Evolutionary conservation across 768 basidiomycete genomes (phyloP).

Genomic region (Naganishia randhawae): DNA sequence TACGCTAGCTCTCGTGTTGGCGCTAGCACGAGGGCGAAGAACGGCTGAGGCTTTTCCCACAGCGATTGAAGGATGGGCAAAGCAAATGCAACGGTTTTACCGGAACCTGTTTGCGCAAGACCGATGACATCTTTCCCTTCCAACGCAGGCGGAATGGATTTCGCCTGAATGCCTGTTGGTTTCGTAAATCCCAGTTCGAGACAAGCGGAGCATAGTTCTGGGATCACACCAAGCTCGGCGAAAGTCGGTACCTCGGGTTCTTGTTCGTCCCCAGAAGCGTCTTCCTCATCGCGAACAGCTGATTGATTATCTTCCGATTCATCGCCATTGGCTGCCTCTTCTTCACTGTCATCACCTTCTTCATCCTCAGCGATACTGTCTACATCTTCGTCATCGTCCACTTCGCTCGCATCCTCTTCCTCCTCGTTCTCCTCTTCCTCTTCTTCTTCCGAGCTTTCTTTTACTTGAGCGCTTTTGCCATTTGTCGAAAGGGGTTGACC

Average conservation of each 20-base stretch:
- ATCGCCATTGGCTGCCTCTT: not conserved
- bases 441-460: constrained; percentile 1
- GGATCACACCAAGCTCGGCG: constrained; percentile 77
- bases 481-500: not conserved
- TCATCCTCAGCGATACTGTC: no score
- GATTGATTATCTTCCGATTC: not conserved
- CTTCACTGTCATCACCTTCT: constrained; percentile 1
- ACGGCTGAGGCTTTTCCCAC: constrained; percentile 83
- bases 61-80: constrained; percentile 91
- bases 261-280: not conserved
- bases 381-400: not conserved
- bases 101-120: constrained; percentile 94
- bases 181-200: constrained; percentile 72
- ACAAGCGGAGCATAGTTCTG: constrained; percentile 81
- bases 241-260: constrained; percentile 56
- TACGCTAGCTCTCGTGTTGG: constrained; percentile 96
- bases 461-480: constrained; percentile 3
- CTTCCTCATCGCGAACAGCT: not conserved
- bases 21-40: constrained; percentile 88
- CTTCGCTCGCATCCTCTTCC: not conserved
- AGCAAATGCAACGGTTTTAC: constrained; percentile 96
- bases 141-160: constrained; percentile 79
- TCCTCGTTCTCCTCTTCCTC: not conserved
- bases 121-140: constrained; percentile 94
- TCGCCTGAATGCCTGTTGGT: constrained; percentile 86